Evolutionary conservation across 1,284 basidiomycete genomes (phyloP).

Genomic region (Pseudozyma sp.): DNA sequence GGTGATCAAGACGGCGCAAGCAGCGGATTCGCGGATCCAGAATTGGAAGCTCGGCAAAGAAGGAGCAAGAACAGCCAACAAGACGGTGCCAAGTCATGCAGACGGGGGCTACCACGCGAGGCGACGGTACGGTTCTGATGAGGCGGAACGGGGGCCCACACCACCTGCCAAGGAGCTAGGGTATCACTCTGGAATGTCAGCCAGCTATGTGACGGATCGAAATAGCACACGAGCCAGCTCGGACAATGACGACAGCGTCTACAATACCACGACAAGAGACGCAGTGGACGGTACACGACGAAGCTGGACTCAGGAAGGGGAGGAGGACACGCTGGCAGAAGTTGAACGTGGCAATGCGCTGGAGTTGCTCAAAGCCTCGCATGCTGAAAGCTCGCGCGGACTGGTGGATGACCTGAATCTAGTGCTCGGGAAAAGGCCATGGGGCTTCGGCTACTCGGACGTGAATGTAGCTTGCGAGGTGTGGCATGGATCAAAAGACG

Average conservation of each 20-base stretch:
- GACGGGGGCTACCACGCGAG: background rate
- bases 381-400: constrained; percentile 90
- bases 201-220: background rate
- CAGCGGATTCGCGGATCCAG: constrained; percentile 95
- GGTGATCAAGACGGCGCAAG: constrained; percentile 91
- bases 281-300: constrained; percentile 11
- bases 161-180: constrained; percentile 4
- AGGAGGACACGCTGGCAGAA: constrained; percentile 5
- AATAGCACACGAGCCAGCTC: background rate
- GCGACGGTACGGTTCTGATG: background rate
- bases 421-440: constrained; percentile 84
- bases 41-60: constrained; percentile 92
- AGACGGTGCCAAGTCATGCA: background rate
- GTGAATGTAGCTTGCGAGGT: constrained; percentile 84
- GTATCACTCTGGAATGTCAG: background rate
- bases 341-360: constrained; percentile 70
- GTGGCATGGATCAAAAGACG: constrained; percentile 93
- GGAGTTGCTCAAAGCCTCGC: constrained; percentile 90
- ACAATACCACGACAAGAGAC: background rate
- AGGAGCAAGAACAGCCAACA: constrained; percentile 5
- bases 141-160: background rate
- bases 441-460: constrained; percentile 75
- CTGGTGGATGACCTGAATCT: constrained; percentile 89
- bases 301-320: background rate
- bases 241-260: background rate